Evolutionary conservation across 2,329 filamentous ascomycete genomes (phyloP), one percentile per base, ranked within the genome.

Genomic region (Aspergillus aculeatus): DNA sequence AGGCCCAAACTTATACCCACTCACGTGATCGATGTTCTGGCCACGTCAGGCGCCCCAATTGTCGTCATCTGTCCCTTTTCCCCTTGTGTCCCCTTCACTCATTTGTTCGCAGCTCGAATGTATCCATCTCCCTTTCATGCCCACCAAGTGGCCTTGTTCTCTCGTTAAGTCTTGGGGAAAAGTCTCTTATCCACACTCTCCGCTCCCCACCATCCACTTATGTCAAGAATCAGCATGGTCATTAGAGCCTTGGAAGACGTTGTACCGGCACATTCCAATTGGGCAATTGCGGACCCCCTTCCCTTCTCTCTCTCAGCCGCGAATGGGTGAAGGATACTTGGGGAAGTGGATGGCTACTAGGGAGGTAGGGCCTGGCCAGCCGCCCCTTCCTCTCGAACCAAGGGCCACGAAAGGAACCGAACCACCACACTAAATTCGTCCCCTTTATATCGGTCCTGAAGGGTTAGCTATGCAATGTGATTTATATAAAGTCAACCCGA

Each of bases 1-100:
- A 16, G 14, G 38, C 16, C 38, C 14, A 44, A 5, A 9, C 38
- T 12, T 7, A 19, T 19, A 7, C 6, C 3, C 6, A 16, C 38
- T 44, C 53, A 55, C 53, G 53, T 55, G 53, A 55, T 41, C 26
- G 26, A 9, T 9, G 53, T 44, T 55, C 53, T 55, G 53, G 53
- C 53, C 53, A 55, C 53, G 53, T 55, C 53, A 55, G 44, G 53
- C 53, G 16, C 38, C 52, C 32, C 32, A 35, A 35, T 12, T 35
- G 32, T 35, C 32, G 32, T 35, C 32, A 35, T 35, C 32, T 35
- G 32, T 35, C 38, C 16, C 38, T 44, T 19, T 19, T 14, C n/a
- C 38, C 38, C 16, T 44, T 9, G 14, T 12, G 16, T 9, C 14
- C 38, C 38, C 38, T 35, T 12, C 32, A 12, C 14, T 12, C 32